A percentile compares a stretch with the other conserved stretches of the same genome.
Conservation (phyloP, 805 yeast genomes). For the Candida namnaoensis region DNA sequence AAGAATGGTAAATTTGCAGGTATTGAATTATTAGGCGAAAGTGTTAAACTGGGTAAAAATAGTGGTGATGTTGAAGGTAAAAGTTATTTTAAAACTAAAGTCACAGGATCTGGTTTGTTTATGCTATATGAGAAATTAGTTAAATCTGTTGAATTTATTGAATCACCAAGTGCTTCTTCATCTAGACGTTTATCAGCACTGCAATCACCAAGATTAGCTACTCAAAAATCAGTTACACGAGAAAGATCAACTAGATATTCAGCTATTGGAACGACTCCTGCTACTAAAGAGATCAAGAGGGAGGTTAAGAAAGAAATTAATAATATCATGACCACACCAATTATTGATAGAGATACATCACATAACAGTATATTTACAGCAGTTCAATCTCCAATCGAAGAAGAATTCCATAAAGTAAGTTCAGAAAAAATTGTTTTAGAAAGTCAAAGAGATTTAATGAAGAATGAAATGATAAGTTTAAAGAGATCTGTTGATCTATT, state of each 20-base stretch:
- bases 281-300: neutral
- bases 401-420: conserved; percentile 10
- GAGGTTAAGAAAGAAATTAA: too few species aligned
- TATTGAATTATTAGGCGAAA: conserved; percentile 68
- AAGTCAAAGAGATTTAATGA: conserved; percentile 29
- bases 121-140: conserved; percentile 42
- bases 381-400: conserved; percentile 3
- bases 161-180: conserved; percentile 6
- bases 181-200: conserved; percentile 2
- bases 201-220: conserved; percentile 1
- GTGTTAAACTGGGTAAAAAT: conserved; percentile 65
- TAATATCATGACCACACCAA: neutral
- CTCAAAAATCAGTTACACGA: too few species aligned
- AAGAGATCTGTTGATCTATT: conserved; percentile 18
- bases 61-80: conserved; percentile 74
- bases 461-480: conserved; percentile 22
- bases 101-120: conserved; percentile 68
- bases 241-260: too few species aligned
- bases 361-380: neutral
- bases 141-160: conserved; percentile 7
- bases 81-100: conserved; percentile 56
- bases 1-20: conserved; percentile 81
- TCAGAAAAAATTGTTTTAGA: conserved; percentile 11
- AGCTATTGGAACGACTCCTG: neutral
- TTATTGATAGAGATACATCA: conserved; percentile 6